Conservation (phyloP, 169 alveolate species). For the Cryptosporidium ubiquitum region DNA sequence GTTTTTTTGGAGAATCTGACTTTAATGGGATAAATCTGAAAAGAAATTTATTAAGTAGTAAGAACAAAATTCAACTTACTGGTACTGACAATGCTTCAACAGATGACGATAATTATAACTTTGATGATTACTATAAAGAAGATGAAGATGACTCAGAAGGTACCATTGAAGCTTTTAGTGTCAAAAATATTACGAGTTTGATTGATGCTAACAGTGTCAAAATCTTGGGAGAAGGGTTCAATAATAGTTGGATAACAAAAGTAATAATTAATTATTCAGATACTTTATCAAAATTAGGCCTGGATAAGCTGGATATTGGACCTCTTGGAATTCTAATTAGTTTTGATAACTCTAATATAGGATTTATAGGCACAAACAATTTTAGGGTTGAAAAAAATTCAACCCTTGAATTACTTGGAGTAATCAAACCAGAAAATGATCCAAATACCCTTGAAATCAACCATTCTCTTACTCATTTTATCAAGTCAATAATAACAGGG, state of each 20-base stretch:
- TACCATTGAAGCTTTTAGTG: conserved; percentile 1
- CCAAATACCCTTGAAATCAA: conserved; percentile 15
- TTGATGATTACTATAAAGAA: conserved; percentile 61
- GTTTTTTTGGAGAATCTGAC: conserved; percentile 46
- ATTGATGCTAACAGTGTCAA: conserved; percentile 9
- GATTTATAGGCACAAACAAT: conserved; percentile 54
- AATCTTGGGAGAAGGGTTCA: conserved; percentile 64
- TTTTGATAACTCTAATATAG: conserved; percentile 8
- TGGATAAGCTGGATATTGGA: conserved; percentile 46
- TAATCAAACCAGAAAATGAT: conserved; percentile 43
- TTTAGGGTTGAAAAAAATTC: conserved; percentile 9
- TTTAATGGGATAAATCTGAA: conserved; percentile 12
- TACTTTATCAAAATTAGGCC: background rate
- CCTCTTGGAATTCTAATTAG: conserved; percentile 34
- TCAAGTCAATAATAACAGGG: conserved; percentile 19
- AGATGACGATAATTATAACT: conserved; percentile 51
- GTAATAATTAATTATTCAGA: conserved; percentile 13
- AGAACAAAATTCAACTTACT: conserved; percentile 4
- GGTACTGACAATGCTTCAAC: background rate
- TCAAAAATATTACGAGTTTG: conserved; percentile 7
- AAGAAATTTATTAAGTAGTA: background rate
- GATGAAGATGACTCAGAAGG: conserved; percentile 13
- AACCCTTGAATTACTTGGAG: conserved; percentile 29
- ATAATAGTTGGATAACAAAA: conserved; percentile 58
- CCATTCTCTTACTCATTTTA: background rate